Evolutionary conservation across 1,284 basidiomycete species (phyloP).

Genomic region (Malassezia sp.): DNA sequence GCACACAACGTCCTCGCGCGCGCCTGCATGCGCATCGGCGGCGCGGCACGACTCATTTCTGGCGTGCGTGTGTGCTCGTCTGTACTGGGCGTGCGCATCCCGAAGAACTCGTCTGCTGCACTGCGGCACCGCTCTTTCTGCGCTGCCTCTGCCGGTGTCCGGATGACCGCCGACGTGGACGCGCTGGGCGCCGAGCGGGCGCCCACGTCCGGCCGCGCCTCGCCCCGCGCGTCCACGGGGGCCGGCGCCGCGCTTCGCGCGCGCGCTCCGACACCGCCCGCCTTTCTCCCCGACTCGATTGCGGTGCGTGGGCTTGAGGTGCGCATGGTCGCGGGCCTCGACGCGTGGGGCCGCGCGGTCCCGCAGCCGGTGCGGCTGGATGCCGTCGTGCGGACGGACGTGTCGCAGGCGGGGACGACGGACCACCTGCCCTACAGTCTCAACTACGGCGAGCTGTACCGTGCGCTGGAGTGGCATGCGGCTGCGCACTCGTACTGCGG

Average conservation of each 20-base stretch:
- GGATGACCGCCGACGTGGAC: too few species aligned
- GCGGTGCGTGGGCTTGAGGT: conserved; percentile 31
- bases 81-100: too few species aligned
- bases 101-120: too few species aligned
- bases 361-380: conserved; percentile 57
- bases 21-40: too few species aligned
- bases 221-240: too few species aligned
- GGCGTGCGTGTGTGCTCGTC: too few species aligned
- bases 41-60: too few species aligned
- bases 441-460: conserved; percentile 42
- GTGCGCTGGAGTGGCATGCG: conserved; percentile 38
- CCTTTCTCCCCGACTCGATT: conserved; percentile 31
- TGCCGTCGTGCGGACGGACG: conserved; percentile 54
- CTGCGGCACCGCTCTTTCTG: too few species aligned
- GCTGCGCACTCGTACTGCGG: conserved; percentile 18
- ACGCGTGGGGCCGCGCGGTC: conserved; percentile 37
- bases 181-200: too few species aligned
- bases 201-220: too few species aligned
- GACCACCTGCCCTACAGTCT: conserved; percentile 57
- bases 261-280: conserved; percentile 6
- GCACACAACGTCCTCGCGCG: too few species aligned
- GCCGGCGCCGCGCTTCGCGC: neutral
- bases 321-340: conserved; percentile 37
- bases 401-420: conserved; percentile 52
- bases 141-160: too few species aligned